Conservation (phyloP, 148 eudicot species). For the Oxyria digyna region DNA sequence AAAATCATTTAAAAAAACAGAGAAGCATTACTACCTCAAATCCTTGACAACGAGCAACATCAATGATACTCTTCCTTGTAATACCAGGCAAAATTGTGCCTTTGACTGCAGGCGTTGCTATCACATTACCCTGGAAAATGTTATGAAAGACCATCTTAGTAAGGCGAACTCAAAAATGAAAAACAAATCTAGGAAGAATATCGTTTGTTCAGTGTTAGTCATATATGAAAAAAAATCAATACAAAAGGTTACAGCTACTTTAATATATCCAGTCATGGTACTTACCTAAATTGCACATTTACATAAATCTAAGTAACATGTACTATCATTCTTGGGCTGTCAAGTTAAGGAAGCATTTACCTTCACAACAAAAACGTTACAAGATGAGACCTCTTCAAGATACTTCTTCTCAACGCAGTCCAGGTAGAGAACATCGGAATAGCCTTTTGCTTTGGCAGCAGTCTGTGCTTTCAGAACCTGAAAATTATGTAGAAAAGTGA, state of each 20-base stretch:
- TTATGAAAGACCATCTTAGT: neutral
- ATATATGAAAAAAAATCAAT: neutral
- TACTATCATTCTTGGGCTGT: neutral
- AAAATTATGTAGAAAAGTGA: neutral
- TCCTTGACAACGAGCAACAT: constrained; percentile 76
- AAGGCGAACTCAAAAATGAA: neutral
- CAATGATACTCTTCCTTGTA: constrained; percentile 89
- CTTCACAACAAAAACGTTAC: constrained; percentile 90
- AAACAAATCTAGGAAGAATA: neutral
- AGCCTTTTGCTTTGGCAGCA: constrained; percentile 90
- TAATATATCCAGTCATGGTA: neutral
- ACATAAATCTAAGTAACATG: neutral
- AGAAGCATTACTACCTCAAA: constrained; percentile 47
- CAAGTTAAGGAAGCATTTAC: constrained; percentile 23
- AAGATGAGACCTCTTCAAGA: constrained; percentile 93
- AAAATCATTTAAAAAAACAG: neutral
- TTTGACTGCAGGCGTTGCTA: constrained; percentile 71
- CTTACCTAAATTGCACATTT: neutral
- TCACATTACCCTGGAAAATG: constrained; percentile 52
- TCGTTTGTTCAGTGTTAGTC: neutral
- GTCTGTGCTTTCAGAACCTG: constrained; percentile 84
- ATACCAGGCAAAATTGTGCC: constrained; percentile 97
- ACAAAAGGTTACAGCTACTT: neutral
- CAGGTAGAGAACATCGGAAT: constrained; percentile 81
- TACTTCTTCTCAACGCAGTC: constrained; percentile 80